These are phyloP conservation scores for Talaromyces pinophilus DNA, from an alignment of 2,329 filamentous ascomycete genomes.

Conservation along the genomic window DNA sequence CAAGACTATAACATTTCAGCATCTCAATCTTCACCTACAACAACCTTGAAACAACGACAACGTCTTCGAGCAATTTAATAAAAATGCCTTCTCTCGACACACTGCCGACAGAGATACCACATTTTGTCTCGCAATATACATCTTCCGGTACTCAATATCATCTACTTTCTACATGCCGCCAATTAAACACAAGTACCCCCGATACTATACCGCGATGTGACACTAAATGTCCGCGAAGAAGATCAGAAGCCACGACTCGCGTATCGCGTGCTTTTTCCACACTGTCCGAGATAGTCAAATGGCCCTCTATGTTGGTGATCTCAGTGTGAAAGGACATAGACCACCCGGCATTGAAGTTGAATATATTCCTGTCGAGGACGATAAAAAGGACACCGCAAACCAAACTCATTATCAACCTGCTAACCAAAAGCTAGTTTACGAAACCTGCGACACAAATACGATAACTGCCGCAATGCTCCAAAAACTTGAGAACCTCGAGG, in stretches of 20 bases:
- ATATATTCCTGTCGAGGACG: background rate
- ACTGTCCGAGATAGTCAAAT: background rate
- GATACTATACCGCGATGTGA: background rate
- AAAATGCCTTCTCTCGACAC: background rate
- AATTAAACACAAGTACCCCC: background rate
- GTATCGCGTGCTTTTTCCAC: background rate
- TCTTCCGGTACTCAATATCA: background rate
- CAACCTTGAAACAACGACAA: background rate
- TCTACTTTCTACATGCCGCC: background rate
- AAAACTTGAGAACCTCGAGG: background rate
- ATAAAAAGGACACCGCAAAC: no score
- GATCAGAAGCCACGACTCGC: background rate
- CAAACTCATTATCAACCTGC: background rate
- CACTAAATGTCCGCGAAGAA: background rate
- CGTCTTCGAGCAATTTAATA: background rate
- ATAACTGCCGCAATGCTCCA: background rate
- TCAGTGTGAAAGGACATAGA: background rate
- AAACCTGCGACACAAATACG: background rate
- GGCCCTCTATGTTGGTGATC: background rate
- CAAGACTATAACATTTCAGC: background rate
- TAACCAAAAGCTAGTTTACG: background rate
- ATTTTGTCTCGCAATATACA: background rate
- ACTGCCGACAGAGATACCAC: background rate
- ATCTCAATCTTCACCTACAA: background rate
- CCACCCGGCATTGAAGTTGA: background rate